A percentile compares a stretch with the other conserved stretches of the same genome.
These are phyloP conservation scores for Apiosordaria backusii DNA, from an alignment of 495 filamentous ascomycete genomes.

Conservation along the genomic window DNA sequence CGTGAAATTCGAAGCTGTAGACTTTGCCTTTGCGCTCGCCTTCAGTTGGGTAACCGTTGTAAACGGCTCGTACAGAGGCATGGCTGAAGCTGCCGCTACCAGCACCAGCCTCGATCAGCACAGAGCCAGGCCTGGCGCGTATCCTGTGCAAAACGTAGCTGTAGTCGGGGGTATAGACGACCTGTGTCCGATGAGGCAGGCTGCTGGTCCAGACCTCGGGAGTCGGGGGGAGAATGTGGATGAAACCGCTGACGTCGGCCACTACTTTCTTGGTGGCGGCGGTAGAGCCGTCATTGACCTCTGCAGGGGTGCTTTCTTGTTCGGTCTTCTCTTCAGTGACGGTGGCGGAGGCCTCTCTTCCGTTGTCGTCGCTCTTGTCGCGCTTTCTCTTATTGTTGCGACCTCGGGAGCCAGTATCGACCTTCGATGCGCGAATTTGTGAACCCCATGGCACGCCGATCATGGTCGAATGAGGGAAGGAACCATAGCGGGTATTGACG, in stretches of 20 bases:
- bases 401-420: constrained; percentile 81
- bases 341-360: constrained; percentile 25
- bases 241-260: constrained; percentile 74
- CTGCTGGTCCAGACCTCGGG: constrained; percentile 89
- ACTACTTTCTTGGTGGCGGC: constrained; percentile 41
- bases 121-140: constrained; percentile 72
- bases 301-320: constrained; percentile 13
- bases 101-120: constrained; percentile 87
- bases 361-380: constrained; percentile 53
- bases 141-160: constrained; percentile 91
- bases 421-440: constrained; percentile 82
- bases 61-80: constrained; percentile 80
- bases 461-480: constrained; percentile 88
- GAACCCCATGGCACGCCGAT: constrained; percentile 81
- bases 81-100: constrained; percentile 96
- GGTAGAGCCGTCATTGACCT: constrained; percentile 22
- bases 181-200: constrained; percentile 91
- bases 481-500: constrained; percentile 90
- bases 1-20: constrained; percentile 92
- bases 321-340: constrained; percentile 30
- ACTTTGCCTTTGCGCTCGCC: constrained; percentile 63
- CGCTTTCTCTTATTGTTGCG: constrained; percentile 46
- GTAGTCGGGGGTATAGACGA: constrained; percentile 97
- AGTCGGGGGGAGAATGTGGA: constrained; percentile 85
- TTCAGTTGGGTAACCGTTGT: constrained; percentile 65